Base-by-base conservation (phyloP, 768 basidiomycete species). In the Fistulinella prunicolor region DNA sequence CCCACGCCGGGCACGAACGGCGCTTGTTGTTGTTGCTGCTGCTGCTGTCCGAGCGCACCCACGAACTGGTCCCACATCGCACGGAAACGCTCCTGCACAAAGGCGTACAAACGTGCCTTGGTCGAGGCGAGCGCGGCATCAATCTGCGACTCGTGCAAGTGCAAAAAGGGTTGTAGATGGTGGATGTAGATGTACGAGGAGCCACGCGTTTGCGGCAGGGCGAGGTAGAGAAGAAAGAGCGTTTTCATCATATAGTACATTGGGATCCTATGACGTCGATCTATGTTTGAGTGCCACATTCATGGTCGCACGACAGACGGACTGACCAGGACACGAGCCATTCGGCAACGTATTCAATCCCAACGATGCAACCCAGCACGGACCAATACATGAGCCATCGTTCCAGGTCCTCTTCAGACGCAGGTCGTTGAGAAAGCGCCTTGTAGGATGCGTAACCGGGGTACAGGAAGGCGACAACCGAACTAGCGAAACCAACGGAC, bases 311-410 rank as follows among this genome's bases (percentile, higher is more conserved):
- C 42, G 49, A 54, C 40, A 38, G 44, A 42, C 26, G 9, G 56
- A 56, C 85, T 59, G 57, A 90, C 94, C 93, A 94, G 51, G 83
- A 89, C 24, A 95, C 70, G 14, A 85, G 68, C 90, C 93, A 94
- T 60, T 94, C 92, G 9, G 85, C 85, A 22, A 89, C 73, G 59
- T 86, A 87, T 67, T 96, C 94, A 6, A 89, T 69, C 4, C 81
- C 85, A 14, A 93, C 78, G 59, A 93, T 81, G 61, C 85, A 87
- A 2, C 89, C 87, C 3, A 90, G 77, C 0, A 89, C 87, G n/a
- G 83, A 84, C 94, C 94, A 97, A 60, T 96, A 97, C 89, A 93
- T 94, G 45, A 97, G 77, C 93, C 94, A 96, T 69, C 92, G 75
- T 64, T 96, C 94, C 9, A 94, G 74, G 38, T 92, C 90, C 42